A percentile compares a stretch with the other conserved stretches of the same genome.
Evolutionary conservation across 164 flowering plant species (phyloP).

Genomic region (Magnolia sinica): DNA sequence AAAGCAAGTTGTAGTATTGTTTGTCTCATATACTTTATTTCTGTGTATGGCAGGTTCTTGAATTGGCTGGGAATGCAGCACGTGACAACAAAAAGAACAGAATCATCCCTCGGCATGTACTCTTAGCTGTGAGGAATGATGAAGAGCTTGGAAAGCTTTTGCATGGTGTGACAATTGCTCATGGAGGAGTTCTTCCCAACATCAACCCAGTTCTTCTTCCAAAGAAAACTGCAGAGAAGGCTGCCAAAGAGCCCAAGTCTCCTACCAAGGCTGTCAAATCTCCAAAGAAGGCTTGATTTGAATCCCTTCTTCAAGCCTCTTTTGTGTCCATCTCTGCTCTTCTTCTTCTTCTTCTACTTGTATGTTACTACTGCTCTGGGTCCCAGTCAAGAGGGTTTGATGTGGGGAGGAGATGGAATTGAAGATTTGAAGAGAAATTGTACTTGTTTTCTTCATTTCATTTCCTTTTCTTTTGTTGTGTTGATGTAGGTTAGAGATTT

Average conservation of each 20-base stretch:
- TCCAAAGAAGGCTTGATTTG: conserved; percentile 3
- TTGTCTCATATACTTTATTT: neutral
- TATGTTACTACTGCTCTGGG: neutral
- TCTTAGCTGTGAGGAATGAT: conserved; percentile 12
- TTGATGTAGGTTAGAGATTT: too few species aligned
- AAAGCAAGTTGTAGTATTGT: neutral
- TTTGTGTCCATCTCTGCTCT: neutral
- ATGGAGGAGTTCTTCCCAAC: conserved; percentile 72
- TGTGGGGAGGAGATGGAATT: neutral
- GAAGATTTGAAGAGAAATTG: neutral
- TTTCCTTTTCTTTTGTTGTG: too few species aligned
- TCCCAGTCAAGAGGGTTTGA: neutral
- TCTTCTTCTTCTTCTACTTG: neutral
- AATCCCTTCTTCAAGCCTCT: neutral
- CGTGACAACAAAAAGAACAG: conserved; percentile 18
- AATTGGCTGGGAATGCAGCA: conserved; percentile 17
- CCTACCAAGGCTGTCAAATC: conserved; percentile 13
- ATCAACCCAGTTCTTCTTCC: conserved; percentile 70
- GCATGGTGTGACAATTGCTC: conserved; percentile 63
- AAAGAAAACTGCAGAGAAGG: conserved; percentile 48
- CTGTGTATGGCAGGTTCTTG: conserved; percentile 7
- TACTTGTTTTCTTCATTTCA: too few species aligned
- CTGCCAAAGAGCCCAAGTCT: conserved; percentile 18
- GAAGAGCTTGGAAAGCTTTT: conserved; percentile 66
- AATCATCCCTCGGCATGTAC: conserved; percentile 15